Evolutionary conservation across 352 stramenopile genomes (phyloP).

Genomic region (Phytophthora syringae): DNA sequence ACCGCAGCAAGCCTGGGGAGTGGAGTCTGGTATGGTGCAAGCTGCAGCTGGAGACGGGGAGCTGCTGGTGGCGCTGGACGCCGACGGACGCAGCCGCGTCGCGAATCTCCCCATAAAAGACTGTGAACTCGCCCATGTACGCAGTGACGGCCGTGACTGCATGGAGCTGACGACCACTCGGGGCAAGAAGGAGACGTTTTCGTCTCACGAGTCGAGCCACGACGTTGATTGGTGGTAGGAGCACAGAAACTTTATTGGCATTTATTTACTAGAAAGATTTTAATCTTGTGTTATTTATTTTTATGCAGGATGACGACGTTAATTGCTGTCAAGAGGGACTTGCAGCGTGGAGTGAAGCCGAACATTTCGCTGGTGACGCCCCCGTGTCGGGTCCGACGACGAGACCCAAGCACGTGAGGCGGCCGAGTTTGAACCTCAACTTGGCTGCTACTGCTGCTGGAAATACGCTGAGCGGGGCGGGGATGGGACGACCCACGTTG

Average conservation of each 20-base stretch:
- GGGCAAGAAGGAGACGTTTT: slow-evolving; percentile 86
- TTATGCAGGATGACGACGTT: slow-evolving; percentile 79
- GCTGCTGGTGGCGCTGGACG: slow-evolving; percentile 73
- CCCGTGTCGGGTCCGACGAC: slow-evolving; percentile 43
- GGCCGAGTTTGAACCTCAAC: slow-evolving; percentile 41
- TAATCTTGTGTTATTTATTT: too few relatives aligned
- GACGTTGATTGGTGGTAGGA: slow-evolving; percentile 89
- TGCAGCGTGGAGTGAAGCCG: slow-evolving; percentile 68
- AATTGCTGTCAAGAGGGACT: slow-evolving; percentile 76
- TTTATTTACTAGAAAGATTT: too few relatives aligned
- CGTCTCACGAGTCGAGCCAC: slow-evolving; percentile 83
- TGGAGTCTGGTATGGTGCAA: slow-evolving; percentile 87
- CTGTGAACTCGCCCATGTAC: slow-evolving; percentile 83
- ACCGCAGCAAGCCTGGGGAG: slow-evolving; percentile 70
- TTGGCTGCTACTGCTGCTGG: slow-evolving; percentile 25
- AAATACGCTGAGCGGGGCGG: slow-evolving; percentile 22
- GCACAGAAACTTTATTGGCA: too few relatives aligned
- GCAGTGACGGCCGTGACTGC: slow-evolving; percentile 83
- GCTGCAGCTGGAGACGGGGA: slow-evolving; percentile 64
- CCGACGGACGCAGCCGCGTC: slow-evolving; percentile 58
- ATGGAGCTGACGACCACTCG: slow-evolving; percentile 74
- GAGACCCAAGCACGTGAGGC: slow-evolving; percentile 34
- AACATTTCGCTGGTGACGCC: slow-evolving; percentile 69
- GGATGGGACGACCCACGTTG: slow-evolving; percentile 41
- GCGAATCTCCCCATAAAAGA: slow-evolving; percentile 61